Evolutionary conservation across 129 eudicot species (phyloP).

Genomic region (Flaveria ramosissima): DNA sequence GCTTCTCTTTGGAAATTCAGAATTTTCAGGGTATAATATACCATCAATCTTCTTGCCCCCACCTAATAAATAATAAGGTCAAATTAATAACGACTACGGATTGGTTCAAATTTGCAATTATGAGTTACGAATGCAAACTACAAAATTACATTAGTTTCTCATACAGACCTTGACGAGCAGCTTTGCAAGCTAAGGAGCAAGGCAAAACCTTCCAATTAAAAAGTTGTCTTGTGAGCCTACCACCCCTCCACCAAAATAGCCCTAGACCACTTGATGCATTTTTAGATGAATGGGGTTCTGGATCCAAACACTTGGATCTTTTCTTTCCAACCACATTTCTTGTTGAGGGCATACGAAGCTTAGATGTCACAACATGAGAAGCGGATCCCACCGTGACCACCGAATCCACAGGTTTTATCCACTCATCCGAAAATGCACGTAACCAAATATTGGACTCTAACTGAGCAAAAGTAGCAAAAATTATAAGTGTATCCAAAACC

Average conservation of each 20-base stretch:
- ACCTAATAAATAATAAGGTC: slow-evolving; percentile 41
- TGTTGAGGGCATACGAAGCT: slow-evolving; percentile 56
- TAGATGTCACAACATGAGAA: slow-evolving; percentile 54
- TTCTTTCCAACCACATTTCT: slow-evolving; percentile 56
- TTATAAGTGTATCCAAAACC: slow-evolving; percentile 16
- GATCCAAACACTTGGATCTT: slow-evolving; percentile 39
- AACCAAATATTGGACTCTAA: slow-evolving; percentile 72
- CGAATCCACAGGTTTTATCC: slow-evolving; percentile 82
- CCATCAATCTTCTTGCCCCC: slow-evolving; percentile 82
- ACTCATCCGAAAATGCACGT: slow-evolving; percentile 77
- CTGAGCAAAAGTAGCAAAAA: slow-evolving; percentile 50
- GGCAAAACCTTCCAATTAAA: slow-evolving; percentile 91
- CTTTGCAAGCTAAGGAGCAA: slow-evolving; percentile 64
- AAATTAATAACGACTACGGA: not conserved
- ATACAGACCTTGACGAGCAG: slow-evolving; percentile 90
- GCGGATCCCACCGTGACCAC: slow-evolving; percentile 79
- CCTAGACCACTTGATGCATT: slow-evolving; percentile 61
- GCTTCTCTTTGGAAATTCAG: slow-evolving; percentile 75
- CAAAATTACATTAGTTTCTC: not conserved
- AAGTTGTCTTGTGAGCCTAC: slow-evolving; percentile 66
- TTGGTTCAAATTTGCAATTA: not conserved
- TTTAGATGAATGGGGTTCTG: slow-evolving; percentile 49
- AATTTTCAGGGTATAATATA: slow-evolving; percentile 69
- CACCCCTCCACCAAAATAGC: slow-evolving; percentile 97
- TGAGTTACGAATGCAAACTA: not conserved